phyloP scores from a whole-genome alignment of 2,329 filamentous ascomycete genomes.

The Sporothrix luriei region DNA sequence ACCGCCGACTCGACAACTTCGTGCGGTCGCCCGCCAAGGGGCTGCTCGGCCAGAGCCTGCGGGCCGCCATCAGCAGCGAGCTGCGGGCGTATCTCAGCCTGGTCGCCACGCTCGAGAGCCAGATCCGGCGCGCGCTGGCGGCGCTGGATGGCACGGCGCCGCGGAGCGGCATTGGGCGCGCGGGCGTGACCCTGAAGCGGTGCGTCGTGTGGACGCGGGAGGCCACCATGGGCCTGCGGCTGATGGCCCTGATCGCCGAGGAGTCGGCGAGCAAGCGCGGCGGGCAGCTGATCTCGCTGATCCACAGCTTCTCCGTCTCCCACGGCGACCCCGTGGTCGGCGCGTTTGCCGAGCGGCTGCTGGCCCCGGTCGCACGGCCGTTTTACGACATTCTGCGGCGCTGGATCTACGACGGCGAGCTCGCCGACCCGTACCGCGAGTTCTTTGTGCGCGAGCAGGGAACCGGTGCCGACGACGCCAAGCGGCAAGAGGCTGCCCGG shows the following conservation, averaged over 20 bases:
- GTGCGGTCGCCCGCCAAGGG: constrained; percentile 79
- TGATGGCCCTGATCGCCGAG: constrained; percentile 94
- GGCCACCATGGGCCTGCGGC: constrained; percentile 87
- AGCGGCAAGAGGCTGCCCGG: constrained; percentile 47
- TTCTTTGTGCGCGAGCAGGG: constrained; percentile 92
- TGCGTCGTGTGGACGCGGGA: constrained; percentile 98
- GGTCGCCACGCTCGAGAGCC: constrained; percentile 87
- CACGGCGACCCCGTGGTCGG: constrained; percentile 95
- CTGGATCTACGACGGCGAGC: constrained; percentile 98
- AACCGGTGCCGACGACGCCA: constrained; percentile 50
- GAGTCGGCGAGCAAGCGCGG: constrained; percentile 79
- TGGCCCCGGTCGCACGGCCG: constrained; percentile 83
- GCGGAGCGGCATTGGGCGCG: constrained; percentile 73
- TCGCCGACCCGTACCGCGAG: constrained; percentile 92
- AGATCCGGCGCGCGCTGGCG: constrained; percentile 80
- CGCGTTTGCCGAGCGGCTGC: constrained; percentile 85
- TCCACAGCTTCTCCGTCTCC: constrained; percentile 89
- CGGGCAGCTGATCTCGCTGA: constrained; percentile 88
- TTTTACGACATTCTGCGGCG: constrained; percentile 95
- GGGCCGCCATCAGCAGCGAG: constrained; percentile 82
- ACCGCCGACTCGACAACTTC: constrained; percentile 77
- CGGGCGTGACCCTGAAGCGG: constrained; percentile 89
- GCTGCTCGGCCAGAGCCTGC: constrained; percentile 86
- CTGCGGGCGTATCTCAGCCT: constrained; percentile 86
- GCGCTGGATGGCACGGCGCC: constrained; percentile 70